Evolutionary conservation across 108 stramenopile species (phyloP).

Genomic region (Phaeodactylum tricornutum): DNA sequence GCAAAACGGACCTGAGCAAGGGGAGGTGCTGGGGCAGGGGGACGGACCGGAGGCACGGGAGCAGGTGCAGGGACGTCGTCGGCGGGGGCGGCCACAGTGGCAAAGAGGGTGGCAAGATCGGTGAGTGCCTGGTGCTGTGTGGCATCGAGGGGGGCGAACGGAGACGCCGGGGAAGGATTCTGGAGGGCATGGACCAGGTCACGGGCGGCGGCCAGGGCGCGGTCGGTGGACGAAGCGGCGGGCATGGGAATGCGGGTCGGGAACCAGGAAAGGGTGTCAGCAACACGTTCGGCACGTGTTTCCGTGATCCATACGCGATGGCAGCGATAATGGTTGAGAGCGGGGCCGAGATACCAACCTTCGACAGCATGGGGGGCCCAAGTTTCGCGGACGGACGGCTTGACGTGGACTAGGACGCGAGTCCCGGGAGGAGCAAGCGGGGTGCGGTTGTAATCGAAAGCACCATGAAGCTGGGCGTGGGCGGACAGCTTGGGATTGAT

Average conservation of each 20-base stretch:
- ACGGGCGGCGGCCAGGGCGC: not conserved
- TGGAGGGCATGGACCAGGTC: not conserved
- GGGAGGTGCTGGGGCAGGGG: no score
- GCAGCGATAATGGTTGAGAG: conserved; percentile 17
- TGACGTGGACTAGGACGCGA: conserved; percentile 15
- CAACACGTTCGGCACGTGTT: conserved; percentile 4
- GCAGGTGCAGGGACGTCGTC: no score
- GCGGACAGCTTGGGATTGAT: conserved; percentile 10
- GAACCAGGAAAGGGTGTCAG: conserved; percentile 33
- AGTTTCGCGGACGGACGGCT: conserved; percentile 9
- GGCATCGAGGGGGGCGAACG: not conserved
- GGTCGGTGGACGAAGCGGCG: not conserved
- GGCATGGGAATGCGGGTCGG: conserved; percentile 9
- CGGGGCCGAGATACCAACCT: conserved; percentile 21
- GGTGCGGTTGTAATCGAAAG: conserved; percentile 23
- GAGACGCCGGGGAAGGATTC: not conserved
- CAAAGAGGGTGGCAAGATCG: no score
- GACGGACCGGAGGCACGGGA: no score
- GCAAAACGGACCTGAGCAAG: no score
- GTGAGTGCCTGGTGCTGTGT: no score
- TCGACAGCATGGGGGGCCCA: conserved; percentile 13
- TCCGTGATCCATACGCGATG: conserved; percentile 3
- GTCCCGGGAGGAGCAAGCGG: conserved; percentile 37
- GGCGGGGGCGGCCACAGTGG: no score
- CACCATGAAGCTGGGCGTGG: not conserved